Evolutionary conservation across 371 early-diverging fungal species (phyloP).

Genomic region (Rhizopus sp.): DNA sequence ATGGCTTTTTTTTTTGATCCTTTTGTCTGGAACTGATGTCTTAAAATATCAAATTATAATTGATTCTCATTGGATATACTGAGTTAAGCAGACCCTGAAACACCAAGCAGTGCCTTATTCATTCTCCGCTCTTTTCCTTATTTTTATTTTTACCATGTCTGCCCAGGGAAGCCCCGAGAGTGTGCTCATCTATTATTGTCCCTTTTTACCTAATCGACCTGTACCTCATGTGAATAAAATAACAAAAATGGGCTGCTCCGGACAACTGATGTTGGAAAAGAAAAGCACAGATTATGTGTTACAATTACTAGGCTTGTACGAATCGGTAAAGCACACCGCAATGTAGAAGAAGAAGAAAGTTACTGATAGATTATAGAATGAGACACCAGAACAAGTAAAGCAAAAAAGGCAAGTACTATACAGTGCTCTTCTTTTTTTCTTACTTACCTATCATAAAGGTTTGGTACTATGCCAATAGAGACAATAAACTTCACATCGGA

Average conservation of each 20-base stretch:
- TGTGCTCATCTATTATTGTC: slow-evolving; percentile 19
- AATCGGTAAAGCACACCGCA: slow-evolving; percentile 1
- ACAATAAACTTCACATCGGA: slow-evolving; percentile 8
- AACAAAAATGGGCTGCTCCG: slow-evolving; percentile 11
- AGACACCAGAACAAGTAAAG: background rate
- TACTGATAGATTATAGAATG: background rate
- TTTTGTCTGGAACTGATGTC: no score
- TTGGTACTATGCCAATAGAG: slow-evolving; percentile 27
- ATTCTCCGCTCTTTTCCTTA: background rate
- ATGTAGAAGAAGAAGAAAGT: background rate
- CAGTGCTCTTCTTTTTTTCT: no score
- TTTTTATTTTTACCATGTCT: background rate
- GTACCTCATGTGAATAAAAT: slow-evolving; percentile 7
- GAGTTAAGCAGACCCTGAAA: no score
- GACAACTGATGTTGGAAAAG: slow-evolving; percentile 23
- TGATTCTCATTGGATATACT: no score
- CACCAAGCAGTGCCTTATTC: background rate
- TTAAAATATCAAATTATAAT: no score
- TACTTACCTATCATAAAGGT: slow-evolving; percentile 14
- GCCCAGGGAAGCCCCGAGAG: slow-evolving; percentile 8
- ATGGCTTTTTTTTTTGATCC: no score
- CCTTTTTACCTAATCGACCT: slow-evolving; percentile 4
- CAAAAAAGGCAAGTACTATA: background rate
- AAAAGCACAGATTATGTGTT: slow-evolving; percentile 9
- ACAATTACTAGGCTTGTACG: slow-evolving; percentile 13